Conservation (phyloP, 768 basidiomycete genomes). For the Cubamyces sp. region DNA sequence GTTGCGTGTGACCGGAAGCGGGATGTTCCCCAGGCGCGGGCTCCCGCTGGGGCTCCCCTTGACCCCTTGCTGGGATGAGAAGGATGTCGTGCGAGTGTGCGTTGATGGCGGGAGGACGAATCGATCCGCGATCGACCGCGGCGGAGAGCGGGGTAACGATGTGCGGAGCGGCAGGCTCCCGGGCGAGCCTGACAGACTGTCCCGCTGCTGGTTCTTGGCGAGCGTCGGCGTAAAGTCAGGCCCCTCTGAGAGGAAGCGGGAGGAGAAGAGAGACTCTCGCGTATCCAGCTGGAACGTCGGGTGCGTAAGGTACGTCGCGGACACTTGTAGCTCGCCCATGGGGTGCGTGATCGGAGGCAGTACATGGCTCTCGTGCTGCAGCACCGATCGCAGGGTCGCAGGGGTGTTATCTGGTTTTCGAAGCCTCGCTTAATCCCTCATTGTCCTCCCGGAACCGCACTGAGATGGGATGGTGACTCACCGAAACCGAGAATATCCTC, state of each 20-base stretch:
- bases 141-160: slow-evolving; percentile 52
- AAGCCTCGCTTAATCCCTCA: slow-evolving; percentile 18
- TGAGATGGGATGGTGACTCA: slow-evolving; percentile 30
- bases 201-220: slow-evolving; percentile 62
- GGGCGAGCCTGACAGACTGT: slow-evolving; percentile 51
- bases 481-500: slow-evolving; percentile 44
- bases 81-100: slow-evolving; percentile 40
- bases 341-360: slow-evolving; percentile 75
- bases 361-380: slow-evolving; percentile 55
- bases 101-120: slow-evolving; percentile 40
- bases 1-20: slow-evolving; percentile 41
- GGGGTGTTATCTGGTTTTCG: slow-evolving; percentile 42
- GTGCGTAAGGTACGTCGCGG: slow-evolving; percentile 63
- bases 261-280: slow-evolving; percentile 75
- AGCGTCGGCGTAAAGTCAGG: slow-evolving; percentile 74
- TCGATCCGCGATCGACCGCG: slow-evolving; percentile 47
- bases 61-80: slow-evolving; percentile 30
- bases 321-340: slow-evolving; percentile 62
- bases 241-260: slow-evolving; percentile 69
- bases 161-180: slow-evolving; percentile 45
- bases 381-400: slow-evolving; percentile 43
- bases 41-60: slow-evolving; percentile 29
- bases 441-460: slow-evolving; percentile 2
- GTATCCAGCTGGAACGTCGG: slow-evolving; percentile 79
- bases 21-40: slow-evolving; percentile 41